Conservation (phyloP, 305 asterid genomes). For the Fraxinus sp. region DNA sequence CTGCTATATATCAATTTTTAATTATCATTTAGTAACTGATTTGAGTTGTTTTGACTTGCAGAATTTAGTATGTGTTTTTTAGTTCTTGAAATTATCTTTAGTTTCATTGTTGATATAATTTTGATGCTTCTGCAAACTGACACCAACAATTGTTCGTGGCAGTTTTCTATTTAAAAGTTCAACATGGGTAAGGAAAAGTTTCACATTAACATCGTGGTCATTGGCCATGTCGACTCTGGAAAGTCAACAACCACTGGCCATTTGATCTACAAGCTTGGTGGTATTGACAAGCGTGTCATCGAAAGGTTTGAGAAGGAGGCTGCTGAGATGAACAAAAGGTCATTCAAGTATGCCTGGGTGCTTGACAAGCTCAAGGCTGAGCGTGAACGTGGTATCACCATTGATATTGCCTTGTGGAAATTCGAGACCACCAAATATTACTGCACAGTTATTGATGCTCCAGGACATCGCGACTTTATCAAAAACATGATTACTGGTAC, state of each 20-base stretch:
- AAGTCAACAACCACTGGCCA: conserved; percentile 78
- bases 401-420: conserved; percentile 69
- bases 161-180: not conserved
- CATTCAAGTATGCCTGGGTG: conserved; percentile 91
- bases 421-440: conserved; percentile 69
- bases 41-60: not conserved
- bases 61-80: not conserved
- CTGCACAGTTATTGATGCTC: conserved; percentile 44
- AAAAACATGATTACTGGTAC: conserved; percentile 74
- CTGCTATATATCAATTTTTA: not conserved
- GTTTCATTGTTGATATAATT: not conserved
- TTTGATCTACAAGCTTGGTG: conserved; percentile 85
- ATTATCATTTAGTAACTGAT: not conserved
- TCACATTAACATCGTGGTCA: conserved; percentile 78
- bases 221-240: conserved; percentile 77
- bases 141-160: not conserved
- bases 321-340: conserved; percentile 96
- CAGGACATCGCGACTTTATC: conserved; percentile 45
- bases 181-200: conserved; percentile 72
- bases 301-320: conserved; percentile 93
- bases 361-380: conserved; percentile 82
- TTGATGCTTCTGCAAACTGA: not conserved
- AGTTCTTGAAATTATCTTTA: not conserved
- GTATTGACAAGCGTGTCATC: conserved; percentile 89
- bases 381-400: conserved; percentile 78